phyloP scores from a whole-genome alignment of 2,329 filamentous ascomycete species.

The Aspergillus floridensis region DNA sequence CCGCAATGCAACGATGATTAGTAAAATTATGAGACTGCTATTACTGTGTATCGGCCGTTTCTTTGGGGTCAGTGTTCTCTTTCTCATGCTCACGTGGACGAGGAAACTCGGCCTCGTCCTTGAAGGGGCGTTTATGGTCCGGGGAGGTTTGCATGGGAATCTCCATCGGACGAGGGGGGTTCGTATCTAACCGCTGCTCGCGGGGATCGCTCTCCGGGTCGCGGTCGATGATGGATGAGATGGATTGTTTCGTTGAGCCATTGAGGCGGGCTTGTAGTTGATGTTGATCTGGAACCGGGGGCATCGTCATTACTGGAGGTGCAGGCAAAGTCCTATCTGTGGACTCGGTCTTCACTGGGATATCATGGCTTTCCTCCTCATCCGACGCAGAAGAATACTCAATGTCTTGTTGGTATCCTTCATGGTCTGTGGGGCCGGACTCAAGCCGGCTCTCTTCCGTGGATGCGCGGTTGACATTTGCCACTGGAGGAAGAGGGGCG shows the following conservation, averaged over 20 bases:
- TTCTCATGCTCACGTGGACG: conserved; percentile 20
- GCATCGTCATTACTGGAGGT: conserved; percentile 14
- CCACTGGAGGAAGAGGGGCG: conserved; percentile 35
- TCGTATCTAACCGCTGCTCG: conserved; percentile 22
- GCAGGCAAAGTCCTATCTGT: conserved; percentile 23
- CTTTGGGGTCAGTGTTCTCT: conserved; percentile 27
- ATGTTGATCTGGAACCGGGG: conserved; percentile 14
- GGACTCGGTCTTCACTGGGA: conserved; percentile 31
- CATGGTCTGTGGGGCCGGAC: conserved; percentile 28
- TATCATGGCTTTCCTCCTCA: conserved; percentile 23
- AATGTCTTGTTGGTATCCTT: conserved; percentile 30
- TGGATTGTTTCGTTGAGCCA: conserved; percentile 38
- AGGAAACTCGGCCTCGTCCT: conserved; percentile 13
- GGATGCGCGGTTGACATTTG: conserved; percentile 32
- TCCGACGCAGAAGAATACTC: conserved; percentile 33
- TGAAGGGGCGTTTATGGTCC: conserved; percentile 11
- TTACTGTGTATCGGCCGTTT: conserved; percentile 20
- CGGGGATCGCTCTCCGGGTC: conserved; percentile 27
- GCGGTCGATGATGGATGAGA: conserved; percentile 41
- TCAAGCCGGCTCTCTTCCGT: conserved; percentile 36
- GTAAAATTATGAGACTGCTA: conserved; percentile 13
- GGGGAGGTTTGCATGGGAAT: conserved; percentile 18
- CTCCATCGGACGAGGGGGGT: conserved; percentile 21
- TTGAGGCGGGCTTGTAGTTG: conserved; percentile 17
- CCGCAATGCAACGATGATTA: conserved; percentile 6